Evolutionary conservation across 1,284 basidiomycete species (phyloP).

Genomic region (Ceratobasidium sp.): DNA sequence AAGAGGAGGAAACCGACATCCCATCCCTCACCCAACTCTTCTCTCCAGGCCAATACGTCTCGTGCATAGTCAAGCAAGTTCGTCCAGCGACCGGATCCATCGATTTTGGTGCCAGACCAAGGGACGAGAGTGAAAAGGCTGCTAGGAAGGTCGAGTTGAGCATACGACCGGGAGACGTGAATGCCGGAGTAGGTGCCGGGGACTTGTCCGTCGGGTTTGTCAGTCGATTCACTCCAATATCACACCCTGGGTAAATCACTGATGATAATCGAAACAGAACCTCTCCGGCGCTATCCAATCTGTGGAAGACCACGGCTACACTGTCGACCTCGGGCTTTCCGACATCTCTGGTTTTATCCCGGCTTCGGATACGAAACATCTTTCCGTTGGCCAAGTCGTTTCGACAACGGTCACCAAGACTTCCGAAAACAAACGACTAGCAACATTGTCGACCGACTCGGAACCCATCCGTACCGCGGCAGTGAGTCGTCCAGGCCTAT

Average conservation of each 20-base stretch:
- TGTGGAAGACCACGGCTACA: slow-evolving; percentile 94
- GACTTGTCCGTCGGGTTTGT: slow-evolving; percentile 84
- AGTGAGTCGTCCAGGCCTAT: slow-evolving; percentile 53
- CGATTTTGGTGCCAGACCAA: slow-evolving; percentile 60
- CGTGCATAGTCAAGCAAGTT: slow-evolving; percentile 77
- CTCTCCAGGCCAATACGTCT: slow-evolving; percentile 81
- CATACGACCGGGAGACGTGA: slow-evolving; percentile 85
- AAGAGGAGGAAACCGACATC: slow-evolving; percentile 54
- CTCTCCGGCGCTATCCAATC: slow-evolving; percentile 81
- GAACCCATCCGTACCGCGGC: slow-evolving; percentile 57
- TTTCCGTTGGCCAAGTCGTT: slow-evolving; percentile 72
- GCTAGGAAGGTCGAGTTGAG: slow-evolving; percentile 88
- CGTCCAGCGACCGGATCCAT: slow-evolving; percentile 61
- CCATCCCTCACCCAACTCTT: slow-evolving; percentile 83
- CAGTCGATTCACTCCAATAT: slow-evolving; percentile 46
- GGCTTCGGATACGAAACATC: slow-evolving; percentile 53
- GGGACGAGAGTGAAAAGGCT: slow-evolving; percentile 70
- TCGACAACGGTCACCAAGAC: slow-evolving; percentile 68
- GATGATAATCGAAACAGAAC: slow-evolving; percentile 15
- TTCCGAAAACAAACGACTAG: slow-evolving; percentile 74
- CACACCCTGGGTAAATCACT: neutral
- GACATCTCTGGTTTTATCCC: slow-evolving; percentile 80
- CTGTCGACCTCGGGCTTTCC: slow-evolving; percentile 82
- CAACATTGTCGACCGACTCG: slow-evolving; percentile 64
- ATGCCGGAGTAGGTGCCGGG: slow-evolving; percentile 77